Evolutionary conservation across 495 filamentous ascomycete species (phyloP), one percentile per base, ranked within the genome.

Genomic region (Aspergillus bridgeri): DNA sequence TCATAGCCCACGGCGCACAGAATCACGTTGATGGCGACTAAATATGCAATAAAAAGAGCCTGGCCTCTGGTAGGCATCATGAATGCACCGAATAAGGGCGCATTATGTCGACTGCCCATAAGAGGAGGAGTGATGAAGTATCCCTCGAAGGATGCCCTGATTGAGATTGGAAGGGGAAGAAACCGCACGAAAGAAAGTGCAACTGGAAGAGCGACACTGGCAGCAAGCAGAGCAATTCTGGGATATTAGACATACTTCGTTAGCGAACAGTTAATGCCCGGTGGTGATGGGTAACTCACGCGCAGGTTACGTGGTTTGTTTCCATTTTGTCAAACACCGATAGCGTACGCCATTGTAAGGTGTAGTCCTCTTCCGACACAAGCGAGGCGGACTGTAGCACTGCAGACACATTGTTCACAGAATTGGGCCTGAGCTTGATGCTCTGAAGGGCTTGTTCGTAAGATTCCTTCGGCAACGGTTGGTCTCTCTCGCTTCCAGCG

Each of bases 31-130:
- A 54, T 46, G 8, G n/a, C 19, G 18, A 46, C 25, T 1, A 54
- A 4, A 42, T 54, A 54, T 20, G 42, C 52, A 42, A 54, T 45
- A 11, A 54, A 54, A 1, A 54, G 3, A 0, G 52, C 20, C 13
- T 54, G 52, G 1, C 52, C 52, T 17, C 52, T 23, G 4, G 52
- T 54, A 4, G 52, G 52, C 52, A 54, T 54, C 2, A 25, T 54
- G 23, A 45, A 25, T 17, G 52, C 46, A 13, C 21, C 38, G 38
- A 43, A 46, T 1, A 24, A 11, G 5, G 52, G 52, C 6, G 27
- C 38, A 9, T 54, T 45, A 21, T 54, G 52, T 2, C 52, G 42
- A 17, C 17, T 18, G 52, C 52, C 52, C 21, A 54, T 45, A 9
- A 54, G 52, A 2, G 52, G 52, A 24, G 52, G 52, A 6, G 42